A percentile compares a stretch with the other conserved stretches of the same genome.
Evolutionary conservation across 176 grass and related monocot species (phyloP).

Genomic region (Saccharum officinarum): DNA sequence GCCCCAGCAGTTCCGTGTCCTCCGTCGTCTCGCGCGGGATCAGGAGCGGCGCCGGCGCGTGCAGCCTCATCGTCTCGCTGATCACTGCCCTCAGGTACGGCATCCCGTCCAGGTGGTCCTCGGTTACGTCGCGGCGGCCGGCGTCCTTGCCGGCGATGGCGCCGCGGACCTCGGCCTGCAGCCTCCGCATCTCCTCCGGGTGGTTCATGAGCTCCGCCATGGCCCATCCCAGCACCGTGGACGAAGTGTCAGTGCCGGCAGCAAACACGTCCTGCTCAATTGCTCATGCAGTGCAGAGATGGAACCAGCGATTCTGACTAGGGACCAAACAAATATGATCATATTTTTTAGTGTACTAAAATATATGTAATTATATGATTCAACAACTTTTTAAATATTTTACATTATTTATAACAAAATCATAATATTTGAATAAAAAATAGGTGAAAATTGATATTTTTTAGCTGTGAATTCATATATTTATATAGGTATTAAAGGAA

Average conservation of each 20-base stretch:
- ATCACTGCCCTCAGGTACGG: constrained; percentile 22
- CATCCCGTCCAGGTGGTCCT: constrained; percentile 21
- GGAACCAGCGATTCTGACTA: too few species aligned
- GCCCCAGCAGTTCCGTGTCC: background rate
- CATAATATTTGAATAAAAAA: too few species aligned
- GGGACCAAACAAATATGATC: too few species aligned
- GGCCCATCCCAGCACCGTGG: constrained; percentile 2
- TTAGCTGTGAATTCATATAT: too few species aligned
- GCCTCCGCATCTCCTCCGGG: constrained; percentile 29
- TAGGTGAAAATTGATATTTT: too few species aligned
- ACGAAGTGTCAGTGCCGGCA: constrained; percentile 24
- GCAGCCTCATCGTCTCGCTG: constrained; percentile 47
- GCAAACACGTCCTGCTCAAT: constrained; percentile 31
- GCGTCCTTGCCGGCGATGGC: background rate
- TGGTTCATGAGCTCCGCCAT: constrained; percentile 50
- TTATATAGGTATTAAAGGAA: too few species aligned
- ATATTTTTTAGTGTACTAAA: too few species aligned
- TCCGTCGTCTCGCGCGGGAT: constrained; percentile 6
- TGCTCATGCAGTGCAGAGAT: too few species aligned
- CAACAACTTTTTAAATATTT: too few species aligned
- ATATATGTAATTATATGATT: too few species aligned
- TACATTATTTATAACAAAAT: too few species aligned
- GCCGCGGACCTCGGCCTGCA: constrained; percentile 46
- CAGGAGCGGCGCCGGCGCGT: constrained; percentile 26
- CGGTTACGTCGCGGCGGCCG: background rate